Evolutionary conservation across 1,139 yeast species (phyloP).

Genomic region (Yamadazyma dendronema): DNA sequence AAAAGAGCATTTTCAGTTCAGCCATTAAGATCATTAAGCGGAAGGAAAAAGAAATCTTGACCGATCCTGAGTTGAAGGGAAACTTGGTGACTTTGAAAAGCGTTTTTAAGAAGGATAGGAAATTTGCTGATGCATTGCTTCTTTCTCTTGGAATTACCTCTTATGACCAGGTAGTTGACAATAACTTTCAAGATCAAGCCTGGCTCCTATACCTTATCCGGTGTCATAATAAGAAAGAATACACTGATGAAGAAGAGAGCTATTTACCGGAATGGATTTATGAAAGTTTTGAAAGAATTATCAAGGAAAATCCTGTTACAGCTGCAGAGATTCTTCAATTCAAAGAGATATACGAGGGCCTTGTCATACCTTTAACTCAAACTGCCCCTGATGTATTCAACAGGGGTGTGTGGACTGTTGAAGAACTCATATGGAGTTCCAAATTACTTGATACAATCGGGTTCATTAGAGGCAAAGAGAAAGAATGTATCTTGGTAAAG

Average conservation of each 20-base stretch:
- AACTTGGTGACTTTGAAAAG: slow-evolving; percentile 50
- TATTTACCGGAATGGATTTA: slow-evolving; percentile 55
- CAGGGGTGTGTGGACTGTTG: slow-evolving; percentile 63
- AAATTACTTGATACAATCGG: slow-evolving; percentile 56
- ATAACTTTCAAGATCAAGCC: slow-evolving; percentile 55
- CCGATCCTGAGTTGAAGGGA: slow-evolving; percentile 38
- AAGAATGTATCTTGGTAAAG: slow-evolving; percentile 58
- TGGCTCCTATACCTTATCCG: slow-evolving; percentile 64
- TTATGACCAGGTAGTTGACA: slow-evolving; percentile 49
- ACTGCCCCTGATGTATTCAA: slow-evolving; percentile 63
- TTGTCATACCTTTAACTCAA: slow-evolving; percentile 51
- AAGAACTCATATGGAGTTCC: slow-evolving; percentile 58
- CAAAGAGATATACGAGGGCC: slow-evolving; percentile 50
- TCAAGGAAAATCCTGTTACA: slow-evolving; percentile 27
- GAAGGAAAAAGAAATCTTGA: slow-evolving; percentile 50
- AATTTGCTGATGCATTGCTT: slow-evolving; percentile 54
- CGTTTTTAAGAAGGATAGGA: slow-evolving; percentile 53
- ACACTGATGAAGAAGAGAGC: slow-evolving; percentile 27
- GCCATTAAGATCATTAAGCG: slow-evolving; percentile 48
- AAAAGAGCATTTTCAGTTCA: slow-evolving; percentile 44
- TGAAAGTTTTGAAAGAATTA: slow-evolving; percentile 41
- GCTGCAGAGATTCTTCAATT: slow-evolving; percentile 55
- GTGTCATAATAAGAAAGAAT: slow-evolving; percentile 47
- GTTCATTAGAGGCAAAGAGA: slow-evolving; percentile 58
- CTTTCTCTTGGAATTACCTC: slow-evolving; percentile 56